Percentiles rank a stretch among this genome's conserved stretches.
phyloP scores from a whole-genome alignment of 2,329 filamentous ascomycete genomes.

The Sporothrix pallida region DNA sequence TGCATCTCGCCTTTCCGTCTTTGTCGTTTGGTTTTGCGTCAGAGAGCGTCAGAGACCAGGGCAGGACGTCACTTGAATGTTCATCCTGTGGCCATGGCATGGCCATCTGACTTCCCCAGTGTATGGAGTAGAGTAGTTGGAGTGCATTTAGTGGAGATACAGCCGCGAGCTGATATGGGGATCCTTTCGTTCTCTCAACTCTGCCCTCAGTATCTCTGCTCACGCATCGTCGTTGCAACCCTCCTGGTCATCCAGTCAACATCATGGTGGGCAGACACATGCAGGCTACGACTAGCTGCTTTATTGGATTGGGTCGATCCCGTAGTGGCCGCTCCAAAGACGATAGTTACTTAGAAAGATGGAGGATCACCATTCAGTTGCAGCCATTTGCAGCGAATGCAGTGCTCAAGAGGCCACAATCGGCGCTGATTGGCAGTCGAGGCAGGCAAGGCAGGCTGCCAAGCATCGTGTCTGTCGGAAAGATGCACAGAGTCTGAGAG shows the following conservation, averaged over 20 bases:
- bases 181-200: background rate
- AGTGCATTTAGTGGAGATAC: conserved; percentile 12
- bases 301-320: conserved; percentile 36
- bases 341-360: too few relatives aligned
- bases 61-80: background rate
- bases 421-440: conserved; percentile 30
- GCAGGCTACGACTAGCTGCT: conserved; percentile 29
- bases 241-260: too few relatives aligned
- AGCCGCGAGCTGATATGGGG: conserved; percentile 16
- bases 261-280: conserved; percentile 32
- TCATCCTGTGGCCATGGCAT: background rate
- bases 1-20: background rate
- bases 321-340: conserved; percentile 29
- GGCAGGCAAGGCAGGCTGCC: background rate
- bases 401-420: conserved; percentile 1
- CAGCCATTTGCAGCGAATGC: conserved; percentile 11
- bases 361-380: too few relatives aligned
- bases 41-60: background rate
- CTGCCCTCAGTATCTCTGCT: too few relatives aligned
- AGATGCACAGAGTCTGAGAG: background rate
- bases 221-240: too few relatives aligned
- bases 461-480: conserved; percentile 19
- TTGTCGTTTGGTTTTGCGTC: background rate
- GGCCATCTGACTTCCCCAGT: background rate
- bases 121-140: background rate